Percentiles rank a stretch among this genome's conserved stretches.
Evolutionary conservation across 108 stramenopile genomes (phyloP).

Genomic region (Cyclotella kingstonii): DNA sequence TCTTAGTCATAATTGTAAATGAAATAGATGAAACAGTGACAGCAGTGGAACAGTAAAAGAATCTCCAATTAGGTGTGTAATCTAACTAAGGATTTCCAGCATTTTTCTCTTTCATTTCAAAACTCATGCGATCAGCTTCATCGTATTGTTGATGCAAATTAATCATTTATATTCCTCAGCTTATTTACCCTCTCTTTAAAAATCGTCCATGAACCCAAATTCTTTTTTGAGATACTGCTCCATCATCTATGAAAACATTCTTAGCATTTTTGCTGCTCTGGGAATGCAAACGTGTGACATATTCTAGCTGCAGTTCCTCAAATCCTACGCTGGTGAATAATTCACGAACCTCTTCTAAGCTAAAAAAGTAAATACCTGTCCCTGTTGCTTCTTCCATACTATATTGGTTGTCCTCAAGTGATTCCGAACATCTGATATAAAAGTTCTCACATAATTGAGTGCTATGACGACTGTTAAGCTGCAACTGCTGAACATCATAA

Average conservation of each 20-base stretch:
- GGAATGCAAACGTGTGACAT: conserved; percentile 50
- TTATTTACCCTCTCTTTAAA: not conserved
- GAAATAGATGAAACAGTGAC: no score
- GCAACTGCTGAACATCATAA: conserved; percentile 84
- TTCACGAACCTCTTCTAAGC: conserved; percentile 56
- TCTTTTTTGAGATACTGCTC: conserved; percentile 16
- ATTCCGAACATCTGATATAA: conserved; percentile 37
- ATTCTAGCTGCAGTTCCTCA: conserved; percentile 62
- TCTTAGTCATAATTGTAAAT: no score
- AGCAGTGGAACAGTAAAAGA: no score
- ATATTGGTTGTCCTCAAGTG: not conserved
- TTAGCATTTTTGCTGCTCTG: conserved; percentile 53
- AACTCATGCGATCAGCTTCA: no score
- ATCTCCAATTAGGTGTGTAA: no score
- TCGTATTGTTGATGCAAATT: no score
- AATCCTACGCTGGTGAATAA: conserved; percentile 59
- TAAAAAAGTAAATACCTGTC: conserved; percentile 74
- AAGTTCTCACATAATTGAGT: conserved; percentile 63
- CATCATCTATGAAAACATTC: conserved; percentile 15
- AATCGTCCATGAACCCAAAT: conserved; percentile 31
- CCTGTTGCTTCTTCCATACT: conserved; percentile 38
- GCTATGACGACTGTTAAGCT: conserved; percentile 21
- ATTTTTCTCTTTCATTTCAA: no score
- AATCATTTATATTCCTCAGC: not conserved
- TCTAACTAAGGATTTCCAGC: no score